Conservation (phyloP, 306 rosid genomes). For the Alnus rubra region DNA sequence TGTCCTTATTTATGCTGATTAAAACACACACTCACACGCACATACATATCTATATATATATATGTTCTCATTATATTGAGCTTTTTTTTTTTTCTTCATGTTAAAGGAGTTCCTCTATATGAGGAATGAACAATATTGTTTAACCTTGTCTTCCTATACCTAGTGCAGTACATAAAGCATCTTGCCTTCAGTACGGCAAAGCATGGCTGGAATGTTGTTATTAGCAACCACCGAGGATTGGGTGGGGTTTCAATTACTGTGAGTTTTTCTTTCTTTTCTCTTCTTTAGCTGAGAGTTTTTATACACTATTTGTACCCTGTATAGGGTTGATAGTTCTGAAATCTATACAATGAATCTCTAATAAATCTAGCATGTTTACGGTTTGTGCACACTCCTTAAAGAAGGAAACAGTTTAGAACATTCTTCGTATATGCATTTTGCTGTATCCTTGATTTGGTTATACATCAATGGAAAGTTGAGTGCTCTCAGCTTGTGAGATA, state of each 20-base stretch:
- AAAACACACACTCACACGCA: neutral
- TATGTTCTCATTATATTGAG: neutral
- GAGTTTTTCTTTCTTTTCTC: conserved; percentile 37
- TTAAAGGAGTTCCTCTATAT: neutral
- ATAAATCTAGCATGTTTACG: neutral
- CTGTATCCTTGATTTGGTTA: conserved; percentile 3
- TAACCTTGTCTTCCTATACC: conserved; percentile 23
- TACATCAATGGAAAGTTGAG: neutral
- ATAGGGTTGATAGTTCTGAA: neutral
- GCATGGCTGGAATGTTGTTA: conserved; percentile 82
- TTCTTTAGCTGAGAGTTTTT: conserved; percentile 10
- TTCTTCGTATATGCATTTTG: neutral
- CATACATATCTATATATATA: neutral
- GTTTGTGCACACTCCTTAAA: neutral
- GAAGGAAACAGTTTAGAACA: neutral
- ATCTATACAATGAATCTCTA: neutral
- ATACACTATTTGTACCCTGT: neutral
- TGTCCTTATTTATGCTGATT: neutral
- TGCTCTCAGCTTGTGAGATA: neutral
- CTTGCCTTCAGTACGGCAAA: conserved; percentile 76
- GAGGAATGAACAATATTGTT: conserved; percentile 24
- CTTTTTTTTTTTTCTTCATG: neutral
- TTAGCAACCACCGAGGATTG: conserved; percentile 89
- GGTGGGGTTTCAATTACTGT: conserved; percentile 97
- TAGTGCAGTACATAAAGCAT: conserved; percentile 85